Base-by-base conservation (phyloP, 495 filamentous ascomycete genomes). In the Aspergillus cristatus region DNA sequence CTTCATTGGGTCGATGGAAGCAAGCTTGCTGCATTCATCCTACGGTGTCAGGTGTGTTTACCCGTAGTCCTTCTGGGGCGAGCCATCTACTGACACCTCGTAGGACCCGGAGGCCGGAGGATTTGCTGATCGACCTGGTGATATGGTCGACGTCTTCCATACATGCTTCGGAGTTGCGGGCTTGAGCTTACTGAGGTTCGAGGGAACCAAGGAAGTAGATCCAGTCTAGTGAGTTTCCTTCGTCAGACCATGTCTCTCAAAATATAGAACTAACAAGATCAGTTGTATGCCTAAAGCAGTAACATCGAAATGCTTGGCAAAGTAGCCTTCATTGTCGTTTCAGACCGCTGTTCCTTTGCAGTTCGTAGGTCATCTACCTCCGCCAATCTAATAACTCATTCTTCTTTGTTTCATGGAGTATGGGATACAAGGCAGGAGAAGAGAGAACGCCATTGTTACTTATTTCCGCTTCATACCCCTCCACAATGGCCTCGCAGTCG, bases 111-210 rank as follows among this genome's bases (percentile, higher is more conserved):
- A 94, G 40, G 57, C 72, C 25, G 91, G 91, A 18, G 91, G 91
- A 11, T 71, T 98, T 47, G 80, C 88, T 6, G 91, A 97, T 66
- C 70, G 91, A 43, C 91, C 90, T 14, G 88, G 83, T 14, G 75
- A 97, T 54, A 84, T 90, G 79, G 90, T 94, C 28, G 91, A 98
- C 72, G 89, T 98, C 28, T 98, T 94, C 63, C 91, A 98, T 56
- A 98, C 91, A 0, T 47, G 74, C 28, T 98, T 98, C 61, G 88
- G 84, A 28, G 50, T 97, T 48, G 83, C 93, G 20, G 91, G 93
- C 5, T 54, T 98, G 47, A 94, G 88, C 53, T 68, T 98, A 24
- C 60, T 97, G 14, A 72, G 74, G 6, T 81, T 80, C 52, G 75
- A 81, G 7, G 88, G 82, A 0, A 57, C 97, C 17, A 63, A 77